Evolutionary conservation across 108 stramenopile species (phyloP), one percentile per base, ranked within the genome.

Genomic region (Schizochytrium sp.): DNA sequence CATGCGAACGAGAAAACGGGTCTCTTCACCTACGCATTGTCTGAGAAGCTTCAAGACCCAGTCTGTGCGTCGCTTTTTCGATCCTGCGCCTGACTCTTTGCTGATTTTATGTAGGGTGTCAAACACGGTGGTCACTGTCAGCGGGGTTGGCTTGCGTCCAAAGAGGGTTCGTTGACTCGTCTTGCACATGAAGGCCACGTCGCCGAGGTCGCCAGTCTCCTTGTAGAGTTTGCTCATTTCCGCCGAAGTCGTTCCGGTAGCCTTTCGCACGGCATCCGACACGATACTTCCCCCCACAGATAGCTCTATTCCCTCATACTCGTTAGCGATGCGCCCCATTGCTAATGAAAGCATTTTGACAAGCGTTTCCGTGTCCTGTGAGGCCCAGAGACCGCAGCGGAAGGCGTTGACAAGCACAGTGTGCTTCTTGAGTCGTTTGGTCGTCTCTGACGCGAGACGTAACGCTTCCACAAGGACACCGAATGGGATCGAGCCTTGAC

Each of bases 391-490:
- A 12, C 76, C 76, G 51, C 76, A 83, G 8, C 76, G 45, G n/a
- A 83, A 83, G 25, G 51, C 51, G 28, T 83, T 83, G 19, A 83
- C 76, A 12, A 83, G 51, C 12, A 83, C 51, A 53, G 44, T 83
- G 51, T 83, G 76, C 76, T 83, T 83, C 28, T 83, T 53, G 10
- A 83, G 76, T 14, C 76, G 76, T 34, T 83, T 83, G n/a, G 76
- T 83, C n/a, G 76, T 83, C 12, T 23, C 51, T 12, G 76, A 53
- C 43, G 51, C 5, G n/a, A 53, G n/a, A 8, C 25, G 19, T n/a
- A 83, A 45, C 45, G 76, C 76, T 16, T 83, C 76, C 6, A 53
- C 23, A 1, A 83, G 76, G 18, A 83, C 12, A 6, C 1, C 45
- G 4, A 53, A 83, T 6, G 45, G 45, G 18, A 83, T 53, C 44